Evolutionary conservation across 345 rosid genomes (phyloP).

Genomic region (Anastatica hierochuntica): DNA sequence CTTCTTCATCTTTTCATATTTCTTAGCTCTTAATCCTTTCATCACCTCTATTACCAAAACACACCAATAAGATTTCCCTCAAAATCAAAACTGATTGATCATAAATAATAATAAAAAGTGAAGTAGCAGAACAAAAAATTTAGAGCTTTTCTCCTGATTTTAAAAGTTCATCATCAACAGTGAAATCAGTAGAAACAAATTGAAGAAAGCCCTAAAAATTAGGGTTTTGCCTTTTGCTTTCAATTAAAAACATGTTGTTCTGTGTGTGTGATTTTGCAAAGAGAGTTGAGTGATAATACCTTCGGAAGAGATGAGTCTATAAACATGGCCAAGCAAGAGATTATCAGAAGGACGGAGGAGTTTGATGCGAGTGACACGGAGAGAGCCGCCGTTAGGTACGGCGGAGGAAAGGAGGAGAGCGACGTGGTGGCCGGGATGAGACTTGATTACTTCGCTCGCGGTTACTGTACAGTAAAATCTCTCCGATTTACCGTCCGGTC

Average conservation of each 20-base stretch:
- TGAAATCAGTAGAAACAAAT: no score
- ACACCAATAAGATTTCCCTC: background rate
- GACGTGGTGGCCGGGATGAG: constrained; percentile 25
- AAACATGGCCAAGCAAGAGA: constrained; percentile 29
- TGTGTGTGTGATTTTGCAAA: background rate
- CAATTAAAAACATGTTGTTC: no score
- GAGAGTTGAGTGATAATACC: constrained; percentile 3
- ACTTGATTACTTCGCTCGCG: constrained; percentile 18
- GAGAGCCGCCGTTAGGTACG: constrained; percentile 31
- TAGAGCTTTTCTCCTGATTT: no score
- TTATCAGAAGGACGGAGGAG: constrained; percentile 25
- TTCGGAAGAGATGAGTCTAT: constrained; percentile 24
- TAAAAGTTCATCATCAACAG: no score
- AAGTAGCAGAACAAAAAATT: no score
- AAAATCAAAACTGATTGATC: no score
- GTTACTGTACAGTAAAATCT: constrained; percentile 17
- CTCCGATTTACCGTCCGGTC: constrained; percentile 22
- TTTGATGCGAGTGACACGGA: constrained; percentile 28
- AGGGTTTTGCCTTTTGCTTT: background rate
- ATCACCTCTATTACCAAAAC: constrained; percentile 17
- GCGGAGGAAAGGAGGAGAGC: constrained; percentile 27
- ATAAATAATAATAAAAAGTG: no score
- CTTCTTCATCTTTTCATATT: constrained; percentile 24
- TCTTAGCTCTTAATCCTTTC: constrained; percentile 28
- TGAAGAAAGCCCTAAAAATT: background rate